A percentile compares a stretch with the other conserved stretches of the same genome.
These are phyloP conservation scores for Penicillium canariense DNA, from an alignment of 495 filamentous ascomycete species.

Conservation along the genomic window DNA sequence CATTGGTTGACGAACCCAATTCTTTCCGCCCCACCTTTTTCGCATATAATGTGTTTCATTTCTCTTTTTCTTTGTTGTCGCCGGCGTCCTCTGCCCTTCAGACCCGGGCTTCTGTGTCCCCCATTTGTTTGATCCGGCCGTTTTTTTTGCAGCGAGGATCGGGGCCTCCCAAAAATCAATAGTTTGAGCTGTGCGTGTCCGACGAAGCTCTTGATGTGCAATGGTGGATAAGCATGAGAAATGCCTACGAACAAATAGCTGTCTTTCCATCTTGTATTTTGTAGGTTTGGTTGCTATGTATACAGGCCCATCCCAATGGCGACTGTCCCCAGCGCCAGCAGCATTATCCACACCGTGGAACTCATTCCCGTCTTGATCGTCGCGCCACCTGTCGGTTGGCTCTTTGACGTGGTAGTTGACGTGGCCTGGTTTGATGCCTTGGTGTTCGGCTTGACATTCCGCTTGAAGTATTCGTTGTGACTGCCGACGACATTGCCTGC, in stretches of 20 bases:
- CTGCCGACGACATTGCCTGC: slow-evolving; percentile 71
- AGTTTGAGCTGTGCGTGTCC: slow-evolving; percentile 28
- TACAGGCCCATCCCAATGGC: slow-evolving; percentile 20
- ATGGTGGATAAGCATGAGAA: slow-evolving; percentile 39
- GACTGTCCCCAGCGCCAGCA: slow-evolving; percentile 14
- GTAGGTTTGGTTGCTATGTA: slow-evolving; percentile 11
- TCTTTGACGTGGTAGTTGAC: slow-evolving; percentile 1
- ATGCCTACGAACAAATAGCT: slow-evolving; percentile 31
- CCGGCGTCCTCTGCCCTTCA: slow-evolving; percentile 25
- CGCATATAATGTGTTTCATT: slow-evolving; percentile 44
- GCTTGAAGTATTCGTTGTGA: slow-evolving; percentile 39
- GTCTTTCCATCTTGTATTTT: slow-evolving; percentile 4
- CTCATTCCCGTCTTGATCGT: not conserved
- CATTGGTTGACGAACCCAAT: slow-evolving; percentile 39
- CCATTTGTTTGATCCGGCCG: slow-evolving; percentile 22
- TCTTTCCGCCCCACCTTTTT: slow-evolving; percentile 19
- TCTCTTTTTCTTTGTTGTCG: slow-evolving; percentile 23
- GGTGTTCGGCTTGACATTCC: slow-evolving; percentile 37
- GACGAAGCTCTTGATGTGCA: slow-evolving; percentile 31
- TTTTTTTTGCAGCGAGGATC: slow-evolving; percentile 23
- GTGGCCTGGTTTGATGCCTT: slow-evolving; percentile 13
- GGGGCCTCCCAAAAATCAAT: slow-evolving; percentile 32
- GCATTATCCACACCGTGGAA: slow-evolving; percentile 4
- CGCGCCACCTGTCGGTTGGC: slow-evolving; percentile 4
- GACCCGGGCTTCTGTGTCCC: slow-evolving; percentile 24